A percentile compares a stretch with the other conserved stretches of the same genome.
phyloP scores from a whole-genome alignment of 139 green algal species.

The Tetraselmis striata region DNA sequence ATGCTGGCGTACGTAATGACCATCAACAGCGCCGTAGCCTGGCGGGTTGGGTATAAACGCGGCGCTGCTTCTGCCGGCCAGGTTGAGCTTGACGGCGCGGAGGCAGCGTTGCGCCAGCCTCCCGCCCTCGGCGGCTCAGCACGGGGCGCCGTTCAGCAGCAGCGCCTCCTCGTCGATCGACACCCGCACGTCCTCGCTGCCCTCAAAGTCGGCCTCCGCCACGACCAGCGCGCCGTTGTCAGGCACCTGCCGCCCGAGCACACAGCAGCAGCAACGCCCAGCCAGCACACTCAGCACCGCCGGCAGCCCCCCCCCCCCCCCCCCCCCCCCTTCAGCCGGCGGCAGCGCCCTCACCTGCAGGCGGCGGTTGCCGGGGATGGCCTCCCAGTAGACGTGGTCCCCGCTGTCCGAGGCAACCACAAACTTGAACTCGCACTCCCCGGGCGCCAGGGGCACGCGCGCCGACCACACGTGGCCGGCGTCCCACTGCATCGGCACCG shows the following conservation, averaged over 20 bases:
- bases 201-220: not conserved
- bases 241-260: not conserved
- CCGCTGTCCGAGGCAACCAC: not conserved
- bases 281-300: not conserved
- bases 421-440: not conserved
- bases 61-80: too few relatives aligned
- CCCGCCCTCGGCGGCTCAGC: too few relatives aligned
- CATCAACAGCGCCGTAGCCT: too few relatives aligned
- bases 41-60: too few relatives aligned
- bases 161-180: not conserved
- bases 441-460: not conserved
- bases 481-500: not conserved
- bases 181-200: not conserved
- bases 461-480: not conserved
- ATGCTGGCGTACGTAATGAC: too few relatives aligned
- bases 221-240: not conserved
- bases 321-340: not conserved
- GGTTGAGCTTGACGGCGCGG: too few relatives aligned
- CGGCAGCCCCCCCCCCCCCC: not conserved
- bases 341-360: not conserved
- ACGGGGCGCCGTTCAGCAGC: too few relatives aligned
- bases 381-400: not conserved
- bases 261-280: not conserved
- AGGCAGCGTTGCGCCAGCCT: too few relatives aligned
- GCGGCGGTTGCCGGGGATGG: not conserved